phyloP scores from a whole-genome alignment of 257 asterid species.

The Verbascum thapsus region DNA sequence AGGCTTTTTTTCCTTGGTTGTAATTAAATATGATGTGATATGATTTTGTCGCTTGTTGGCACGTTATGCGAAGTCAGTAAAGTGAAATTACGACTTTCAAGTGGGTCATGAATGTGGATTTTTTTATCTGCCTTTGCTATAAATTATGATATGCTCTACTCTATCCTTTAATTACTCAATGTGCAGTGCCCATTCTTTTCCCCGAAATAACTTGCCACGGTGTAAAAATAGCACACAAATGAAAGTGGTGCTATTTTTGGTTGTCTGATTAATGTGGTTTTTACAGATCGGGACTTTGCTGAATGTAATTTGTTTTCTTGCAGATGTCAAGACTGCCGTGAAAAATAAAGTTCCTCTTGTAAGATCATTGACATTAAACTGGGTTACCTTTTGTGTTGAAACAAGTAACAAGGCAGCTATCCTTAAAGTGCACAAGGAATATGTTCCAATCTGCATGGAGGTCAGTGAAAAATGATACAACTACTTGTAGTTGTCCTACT shows the following conservation, averaged over 20 bases:
- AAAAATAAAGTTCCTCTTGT: slow-evolving; percentile 99
- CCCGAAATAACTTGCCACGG: not conserved
- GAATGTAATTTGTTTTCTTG: slow-evolving; percentile 36
- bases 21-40: not conserved
- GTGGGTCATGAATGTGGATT: slow-evolving; percentile 10
- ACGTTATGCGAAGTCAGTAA: not conserved
- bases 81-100: slow-evolving; percentile 16
- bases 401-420: slow-evolving; percentile 84
- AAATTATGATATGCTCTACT: not conserved
- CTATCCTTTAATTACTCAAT: not conserved
- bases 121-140: slow-evolving; percentile 7
- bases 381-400: slow-evolving; percentile 97
- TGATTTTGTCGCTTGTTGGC: not conserved
- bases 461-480: slow-evolving; percentile 46
- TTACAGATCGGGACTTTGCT: slow-evolving; percentile 11
- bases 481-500: too few species aligned
- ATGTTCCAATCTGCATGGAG: slow-evolving; percentile 98
- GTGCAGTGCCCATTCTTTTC: not conserved
- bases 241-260: not conserved
- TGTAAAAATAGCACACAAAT: not conserved
- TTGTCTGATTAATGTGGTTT: slow-evolving; percentile 18
- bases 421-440: slow-evolving; percentile 93
- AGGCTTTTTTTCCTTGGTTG: slow-evolving; percentile 14
- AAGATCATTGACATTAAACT: slow-evolving; percentile 83
- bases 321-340: slow-evolving; percentile 91